Base-by-base conservation (phyloP, 805 yeast species). In the Yamadazyma endophytica region DNA sequence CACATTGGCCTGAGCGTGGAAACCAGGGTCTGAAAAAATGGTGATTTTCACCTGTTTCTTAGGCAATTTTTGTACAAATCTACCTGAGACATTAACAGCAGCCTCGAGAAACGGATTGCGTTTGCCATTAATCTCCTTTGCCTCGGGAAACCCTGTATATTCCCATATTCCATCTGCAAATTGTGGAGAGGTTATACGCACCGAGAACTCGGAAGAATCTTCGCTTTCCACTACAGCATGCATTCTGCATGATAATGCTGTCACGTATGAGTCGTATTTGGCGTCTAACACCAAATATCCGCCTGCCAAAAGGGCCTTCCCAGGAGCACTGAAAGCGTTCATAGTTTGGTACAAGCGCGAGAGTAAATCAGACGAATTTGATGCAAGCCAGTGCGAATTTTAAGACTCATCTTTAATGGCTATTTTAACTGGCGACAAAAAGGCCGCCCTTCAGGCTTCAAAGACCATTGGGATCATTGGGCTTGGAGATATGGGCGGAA, bases 401-500 rank as follows among this genome's bases (percentile, higher is more conserved):
- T n/a, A n/a, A n/a, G n/a, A n/a, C n/a, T n/a, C n/a, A n/a, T n/a
- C n/a, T n/a, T n/a, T n/a, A n/a, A n/a, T n/a, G n/a, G n/a, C n/a
- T n/a, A n/a, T n/a, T n/a, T n/a, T n/a, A n/a, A n/a, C n/a, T n/a
- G n/a, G n/a, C n/a, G n/a, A n/a, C n/a, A n/a, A n/a, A n/a, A n/a
- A n/a, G n/a, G n/a, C n/a, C n/a, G n/a, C 28, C 13, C 43, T 46
- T 16, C 31, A 52, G 31, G n/a, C 33, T 9, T 41, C 64, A 13
- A 82, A 81, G 51, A 67, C 66, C 13, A 73, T 92, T 27, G 98
- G 98, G 2, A 83, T 92, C 42, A 89, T 92, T 37, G 98, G 98
- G 3, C 72, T 90, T 21, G 98, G 98, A 18, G 97, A 90, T 55
- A 92, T 92, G 98, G 98, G 98, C 6, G 62, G 75, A 21, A 60